These are phyloP conservation scores for Sporothrix euskadiensis DNA, from an alignment of 2,329 filamentous ascomycete species.

Conservation along the genomic window DNA sequence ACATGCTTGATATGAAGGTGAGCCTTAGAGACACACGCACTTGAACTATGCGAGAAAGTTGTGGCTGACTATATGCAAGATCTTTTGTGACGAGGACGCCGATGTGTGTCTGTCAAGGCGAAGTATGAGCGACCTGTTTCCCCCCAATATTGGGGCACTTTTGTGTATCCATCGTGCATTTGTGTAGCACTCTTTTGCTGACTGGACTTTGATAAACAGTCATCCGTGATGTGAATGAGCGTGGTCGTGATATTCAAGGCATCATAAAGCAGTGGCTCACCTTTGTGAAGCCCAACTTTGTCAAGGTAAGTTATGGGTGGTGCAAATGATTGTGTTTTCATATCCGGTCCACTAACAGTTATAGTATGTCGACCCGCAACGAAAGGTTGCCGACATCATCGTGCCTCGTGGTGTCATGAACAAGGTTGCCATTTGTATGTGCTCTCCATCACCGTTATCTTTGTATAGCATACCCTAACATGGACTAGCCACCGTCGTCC, in stretches of 20 bases:
- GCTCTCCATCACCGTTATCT: background rate
- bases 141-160: slow-evolving; percentile 24
- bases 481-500: slow-evolving; percentile 78
- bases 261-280: slow-evolving; percentile 98
- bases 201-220: slow-evolving; percentile 51
- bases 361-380: slow-evolving; percentile 84
- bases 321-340: background rate
- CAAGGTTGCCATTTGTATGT: slow-evolving; percentile 77
- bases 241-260: slow-evolving; percentile 88
- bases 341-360: background rate
- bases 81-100: slow-evolving; percentile 94
- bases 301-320: slow-evolving; percentile 53
- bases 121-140: slow-evolving; percentile 55
- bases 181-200: slow-evolving; percentile 22
- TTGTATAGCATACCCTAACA: slow-evolving; percentile 1
- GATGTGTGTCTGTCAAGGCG: slow-evolving; percentile 89
- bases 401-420: slow-evolving; percentile 95
- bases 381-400: slow-evolving; percentile 90
- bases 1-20: slow-evolving; percentile 88
- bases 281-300: slow-evolving; percentile 96
- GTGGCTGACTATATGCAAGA: slow-evolving; percentile 47
- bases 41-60: background rate
- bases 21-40: slow-evolving; percentile 26
- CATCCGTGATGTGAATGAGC: slow-evolving; percentile 82
- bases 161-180: background rate